Evolutionary conservation across 202 grass and related monocot species (phyloP), one percentile per base, ranked within the genome.

Genomic region (Elaeis oleifera): DNA sequence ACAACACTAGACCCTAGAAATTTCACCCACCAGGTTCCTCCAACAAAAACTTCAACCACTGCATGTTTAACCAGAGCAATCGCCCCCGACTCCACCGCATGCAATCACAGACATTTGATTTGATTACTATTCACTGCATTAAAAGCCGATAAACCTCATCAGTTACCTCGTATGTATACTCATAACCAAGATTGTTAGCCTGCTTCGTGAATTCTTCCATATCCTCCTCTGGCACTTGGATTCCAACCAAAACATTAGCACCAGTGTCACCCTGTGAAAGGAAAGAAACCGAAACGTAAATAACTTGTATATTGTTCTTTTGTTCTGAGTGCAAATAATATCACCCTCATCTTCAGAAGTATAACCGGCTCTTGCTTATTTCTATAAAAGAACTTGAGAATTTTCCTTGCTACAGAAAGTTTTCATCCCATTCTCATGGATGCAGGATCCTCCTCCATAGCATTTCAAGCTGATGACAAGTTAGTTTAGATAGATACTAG

Each of bases 211-310:
- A 99, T 80, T 99, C 94, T 49, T 82, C 29, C 0, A 87, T 23
- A 3, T 99, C 94, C 31, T 86, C 76, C 1, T 68, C 61, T 4
- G 80, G 80, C 22, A 94, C 88, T 84, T 94, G 94, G 69, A 89
- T 86, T 56, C 88, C 94, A 49, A 99, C 94, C 54, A 99, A 80
- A 2, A 99, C 94, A 58, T 99, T 89, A 53, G 88, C 88, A 74
- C 94, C 94, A 0, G 70, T 1, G 59, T 75, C 94, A 36, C 94
- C 94, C 94, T 99, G 80, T 59, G 65, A 44, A 56, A 56, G 7
- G 0, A 11, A 56, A 13, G 8, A 14, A 56, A 4, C 13, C 9
- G 21, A 56, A 56, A 13, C 11, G 14, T n/a, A 56, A 56, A 23
- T 23, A 22, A n/a, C 14, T 15, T 1, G 18, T 4, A 19, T 23